Evolutionary conservation across 2,329 filamentous ascomycete genomes (phyloP).

Genomic region (Plenodomus lindquistii): DNA sequence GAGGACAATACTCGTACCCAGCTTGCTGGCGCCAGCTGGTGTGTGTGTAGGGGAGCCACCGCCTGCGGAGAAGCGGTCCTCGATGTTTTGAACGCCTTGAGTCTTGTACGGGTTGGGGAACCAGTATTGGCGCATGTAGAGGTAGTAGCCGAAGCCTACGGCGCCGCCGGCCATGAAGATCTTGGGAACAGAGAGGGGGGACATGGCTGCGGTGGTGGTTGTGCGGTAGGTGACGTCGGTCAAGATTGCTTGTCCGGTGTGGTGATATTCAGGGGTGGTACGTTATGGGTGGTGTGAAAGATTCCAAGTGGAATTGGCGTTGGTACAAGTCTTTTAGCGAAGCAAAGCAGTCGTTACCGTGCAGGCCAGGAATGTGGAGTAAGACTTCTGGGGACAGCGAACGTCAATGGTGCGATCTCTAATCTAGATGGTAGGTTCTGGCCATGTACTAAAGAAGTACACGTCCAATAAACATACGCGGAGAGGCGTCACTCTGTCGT

Average conservation of each 20-base stretch:
- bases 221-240: background rate
- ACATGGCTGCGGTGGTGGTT: slow-evolving; percentile 19
- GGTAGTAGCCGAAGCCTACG: slow-evolving; percentile 42
- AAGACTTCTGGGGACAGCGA: background rate
- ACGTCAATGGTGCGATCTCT: background rate
- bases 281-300: background rate
- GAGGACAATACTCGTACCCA: slow-evolving; percentile 24
- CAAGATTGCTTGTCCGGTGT: background rate
- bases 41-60: slow-evolving; percentile 38
- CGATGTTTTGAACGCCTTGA: slow-evolving; percentile 38
- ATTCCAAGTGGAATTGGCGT: background rate
- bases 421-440: slow-evolving; percentile 4
- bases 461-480: slow-evolving; percentile 9
- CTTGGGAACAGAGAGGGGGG: slow-evolving; percentile 40
- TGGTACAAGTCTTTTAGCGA: background rate
- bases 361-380: background rate
- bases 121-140: slow-evolving; percentile 44
- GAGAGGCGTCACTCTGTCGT: slow-evolving; percentile 18
- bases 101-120: slow-evolving; percentile 46
- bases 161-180: slow-evolving; percentile 43
- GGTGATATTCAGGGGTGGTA: slow-evolving; percentile 1
- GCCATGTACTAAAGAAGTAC: background rate
- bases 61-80: slow-evolving; percentile 37
- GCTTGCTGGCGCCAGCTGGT: slow-evolving; percentile 31
- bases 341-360: background rate